Percentiles rank a stretch among this genome's conserved stretches.
Conservation (phyloP, 164 flowering plant genomes). For the Kalanchoe fedtschenkoi region DNA sequence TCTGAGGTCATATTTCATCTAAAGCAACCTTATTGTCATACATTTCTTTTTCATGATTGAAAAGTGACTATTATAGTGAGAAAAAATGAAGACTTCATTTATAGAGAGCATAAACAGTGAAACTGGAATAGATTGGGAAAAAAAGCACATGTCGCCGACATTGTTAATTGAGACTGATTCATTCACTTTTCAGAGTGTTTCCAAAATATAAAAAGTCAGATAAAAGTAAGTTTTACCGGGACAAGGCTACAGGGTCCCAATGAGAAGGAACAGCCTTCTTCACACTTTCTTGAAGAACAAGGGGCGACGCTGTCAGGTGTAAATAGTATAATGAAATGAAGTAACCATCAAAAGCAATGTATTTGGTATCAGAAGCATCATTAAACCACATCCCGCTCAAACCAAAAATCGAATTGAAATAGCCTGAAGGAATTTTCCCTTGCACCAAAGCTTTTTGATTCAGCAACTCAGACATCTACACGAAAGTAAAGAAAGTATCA, state of each 20-base stretch:
- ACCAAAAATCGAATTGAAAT: conserved; percentile 66
- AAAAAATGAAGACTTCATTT: too few species aligned
- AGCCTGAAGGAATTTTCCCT: conserved; percentile 89
- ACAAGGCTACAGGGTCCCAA: conserved; percentile 47
- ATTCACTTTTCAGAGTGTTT: background rate
- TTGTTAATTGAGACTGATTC: background rate
- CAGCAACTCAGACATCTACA: conserved; percentile 86
- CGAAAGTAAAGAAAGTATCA: conserved; percentile 5
- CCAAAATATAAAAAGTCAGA: background rate
- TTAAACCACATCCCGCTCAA: conserved; percentile 70
- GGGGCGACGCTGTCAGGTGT: conserved; percentile 62
- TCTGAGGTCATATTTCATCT: too few species aligned
- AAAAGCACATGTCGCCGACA: background rate
- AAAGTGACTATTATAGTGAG: too few species aligned
- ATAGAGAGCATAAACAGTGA: background rate
- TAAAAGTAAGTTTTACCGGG: conserved; percentile 34
- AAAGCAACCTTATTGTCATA: too few species aligned
- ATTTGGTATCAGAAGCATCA: conserved; percentile 66
- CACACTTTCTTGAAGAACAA: conserved; percentile 57
- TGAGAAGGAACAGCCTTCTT: conserved; percentile 73
- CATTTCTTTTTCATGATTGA: too few species aligned
- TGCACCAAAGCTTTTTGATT: conserved; percentile 76
- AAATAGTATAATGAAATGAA: conserved; percentile 69
- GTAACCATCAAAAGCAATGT: conserved; percentile 83
- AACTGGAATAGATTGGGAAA: background rate